A percentile compares a stretch with the other conserved stretches of the same genome.
phyloP scores from a whole-genome alignment of 1,139 yeast species.

The Candida buenavistaensis region DNA sequence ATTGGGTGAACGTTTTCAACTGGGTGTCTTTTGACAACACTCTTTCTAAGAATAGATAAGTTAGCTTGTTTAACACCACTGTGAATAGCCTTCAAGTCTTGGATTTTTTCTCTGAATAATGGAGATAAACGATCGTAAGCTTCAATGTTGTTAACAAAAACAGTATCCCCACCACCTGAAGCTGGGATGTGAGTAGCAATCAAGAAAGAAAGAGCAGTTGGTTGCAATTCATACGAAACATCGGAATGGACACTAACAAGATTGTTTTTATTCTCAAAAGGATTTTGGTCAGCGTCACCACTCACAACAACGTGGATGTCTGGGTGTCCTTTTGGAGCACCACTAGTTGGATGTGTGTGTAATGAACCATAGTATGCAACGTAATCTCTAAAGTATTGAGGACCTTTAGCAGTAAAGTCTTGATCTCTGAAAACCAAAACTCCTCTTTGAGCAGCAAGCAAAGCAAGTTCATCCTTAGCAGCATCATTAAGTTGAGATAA shows the following conservation, averaged over 20 bases:
- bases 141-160: constrained; percentile 62
- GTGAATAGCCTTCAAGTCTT: constrained; percentile 61
- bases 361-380: constrained; percentile 67
- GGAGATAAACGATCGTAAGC: constrained; percentile 73
- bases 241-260: constrained; percentile 64
- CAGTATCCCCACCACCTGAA: constrained; percentile 77
- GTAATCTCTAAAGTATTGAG: constrained; percentile 51
- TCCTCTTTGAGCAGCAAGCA: constrained; percentile 64
- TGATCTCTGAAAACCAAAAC: constrained; percentile 69
- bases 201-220: constrained; percentile 67
- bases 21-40: constrained; percentile 63
- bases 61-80: constrained; percentile 70
- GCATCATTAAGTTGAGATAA: constrained; percentile 50
- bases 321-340: constrained; percentile 59
- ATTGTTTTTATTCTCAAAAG: constrained; percentile 35
- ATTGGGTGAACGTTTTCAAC: constrained; percentile 63
- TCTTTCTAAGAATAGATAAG: constrained; percentile 53
- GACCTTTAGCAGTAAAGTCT: constrained; percentile 59
- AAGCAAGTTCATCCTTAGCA: constrained; percentile 66
- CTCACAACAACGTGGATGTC: constrained; percentile 65
- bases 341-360: constrained; percentile 75
- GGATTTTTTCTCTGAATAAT: constrained; percentile 52
- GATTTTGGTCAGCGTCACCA: constrained; percentile 34
- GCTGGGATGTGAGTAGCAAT: constrained; percentile 61
- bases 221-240: constrained; percentile 68